Percentiles rank a stretch among this genome's conserved stretches.
phyloP scores from a whole-genome alignment of 768 basidiomycete genomes.

The Sarcomyxa edulis region DNA sequence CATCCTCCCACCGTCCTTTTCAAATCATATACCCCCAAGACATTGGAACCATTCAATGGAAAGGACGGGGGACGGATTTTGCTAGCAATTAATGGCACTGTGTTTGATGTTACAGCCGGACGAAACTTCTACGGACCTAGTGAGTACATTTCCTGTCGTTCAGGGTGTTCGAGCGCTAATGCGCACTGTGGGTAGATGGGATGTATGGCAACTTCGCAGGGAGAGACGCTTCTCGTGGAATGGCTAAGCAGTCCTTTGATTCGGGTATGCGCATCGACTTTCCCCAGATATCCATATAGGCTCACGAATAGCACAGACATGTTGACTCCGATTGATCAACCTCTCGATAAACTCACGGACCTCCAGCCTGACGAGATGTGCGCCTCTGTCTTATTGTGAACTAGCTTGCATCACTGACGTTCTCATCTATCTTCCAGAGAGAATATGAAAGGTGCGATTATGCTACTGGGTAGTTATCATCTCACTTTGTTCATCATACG shows the following conservation, averaged over 20 bases:
- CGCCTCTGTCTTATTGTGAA: constrained; percentile 11
- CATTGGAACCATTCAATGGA: constrained; percentile 64
- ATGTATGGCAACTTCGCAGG: constrained; percentile 99
- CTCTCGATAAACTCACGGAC: constrained; percentile 79
- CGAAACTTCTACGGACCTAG: constrained; percentile 94
- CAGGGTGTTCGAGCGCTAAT: background rate
- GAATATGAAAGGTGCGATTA: constrained; percentile 77
- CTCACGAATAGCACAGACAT: constrained; percentile 50
- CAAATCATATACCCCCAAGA: constrained; percentile 74
- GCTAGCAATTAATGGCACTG: constrained; percentile 79
- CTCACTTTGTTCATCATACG: background rate
- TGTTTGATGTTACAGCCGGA: constrained; percentile 92
- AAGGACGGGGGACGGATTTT: constrained; percentile 67
- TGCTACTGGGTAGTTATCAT: background rate
- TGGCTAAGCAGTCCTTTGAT: constrained; percentile 98
- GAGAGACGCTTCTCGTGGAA: constrained; percentile 90
- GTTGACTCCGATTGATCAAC: constrained; percentile 84
- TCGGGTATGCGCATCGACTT: constrained; percentile 50
- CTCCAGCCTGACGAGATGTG: constrained; percentile 80
- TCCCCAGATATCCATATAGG: background rate
- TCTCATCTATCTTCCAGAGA: constrained; percentile 62
- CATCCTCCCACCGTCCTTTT: constrained; percentile 79
- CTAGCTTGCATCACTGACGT: constrained; percentile 6
- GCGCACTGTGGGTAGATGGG: constrained; percentile 50
- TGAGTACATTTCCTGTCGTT: constrained; percentile 29